Percentiles rank a stretch among this genome's conserved stretches.
Evolutionary conservation across 106 monocot species (phyloP).

Genomic region (Allium fistulosum): DNA sequence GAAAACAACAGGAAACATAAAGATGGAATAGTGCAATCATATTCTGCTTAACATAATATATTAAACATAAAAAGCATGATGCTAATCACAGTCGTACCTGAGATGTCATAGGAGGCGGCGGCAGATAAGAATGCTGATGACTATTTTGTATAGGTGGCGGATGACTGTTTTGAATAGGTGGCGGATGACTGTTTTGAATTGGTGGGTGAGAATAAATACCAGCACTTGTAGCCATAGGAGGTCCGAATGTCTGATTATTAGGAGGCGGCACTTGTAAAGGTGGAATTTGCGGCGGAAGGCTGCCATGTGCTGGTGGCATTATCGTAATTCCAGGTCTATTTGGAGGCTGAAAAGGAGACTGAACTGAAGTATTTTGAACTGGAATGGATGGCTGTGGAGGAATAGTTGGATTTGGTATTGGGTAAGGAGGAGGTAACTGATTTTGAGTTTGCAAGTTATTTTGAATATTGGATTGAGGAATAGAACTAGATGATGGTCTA

Average conservation of each 20-base stretch:
- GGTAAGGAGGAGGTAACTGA: conserved; percentile 20
- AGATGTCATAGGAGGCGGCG: conserved; percentile 22
- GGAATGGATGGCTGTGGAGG: conserved; percentile 17
- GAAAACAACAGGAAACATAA: no score
- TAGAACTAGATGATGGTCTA: conserved; percentile 23
- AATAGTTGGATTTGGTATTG: conserved; percentile 17
- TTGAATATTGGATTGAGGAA: conserved; percentile 10
- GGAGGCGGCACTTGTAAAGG: conserved; percentile 30
- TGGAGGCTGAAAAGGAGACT: conserved; percentile 20
- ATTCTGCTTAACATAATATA: no score
- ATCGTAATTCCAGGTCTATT: conserved; percentile 16
- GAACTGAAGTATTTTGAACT: conserved; percentile 23
- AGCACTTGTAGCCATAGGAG: conserved; percentile 17
- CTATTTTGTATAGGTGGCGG: conserved; percentile 11
- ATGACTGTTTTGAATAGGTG: not conserved
- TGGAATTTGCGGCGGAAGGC: conserved; percentile 9
- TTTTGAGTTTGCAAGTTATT: conserved; percentile 25
- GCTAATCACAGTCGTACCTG: conserved; percentile 23
- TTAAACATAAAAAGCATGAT: no score
- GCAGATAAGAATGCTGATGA: conserved; percentile 22
- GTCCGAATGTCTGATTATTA: conserved; percentile 29
- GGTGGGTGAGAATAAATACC: conserved; percentile 18
- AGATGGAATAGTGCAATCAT: no score
- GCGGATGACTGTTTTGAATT: conserved; percentile 9
- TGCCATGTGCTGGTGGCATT: conserved; percentile 14